phyloP scores from a whole-genome alignment of 208 protist genomes.

The Leishmania guyanensis region DNA sequence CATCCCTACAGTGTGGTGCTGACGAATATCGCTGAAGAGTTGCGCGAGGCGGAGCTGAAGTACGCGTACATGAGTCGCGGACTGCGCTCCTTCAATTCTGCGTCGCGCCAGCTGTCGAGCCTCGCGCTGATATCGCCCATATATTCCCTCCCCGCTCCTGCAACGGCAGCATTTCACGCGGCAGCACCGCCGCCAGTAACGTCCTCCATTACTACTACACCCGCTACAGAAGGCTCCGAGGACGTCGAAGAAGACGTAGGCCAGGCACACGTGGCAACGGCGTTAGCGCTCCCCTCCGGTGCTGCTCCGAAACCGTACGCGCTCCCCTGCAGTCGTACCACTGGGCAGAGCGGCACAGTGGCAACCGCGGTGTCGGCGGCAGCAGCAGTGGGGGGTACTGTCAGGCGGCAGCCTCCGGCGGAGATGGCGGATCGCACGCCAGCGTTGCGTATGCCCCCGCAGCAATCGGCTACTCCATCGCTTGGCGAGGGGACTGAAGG shows the following conservation, averaged over 20 bases:
- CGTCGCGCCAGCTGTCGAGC: background rate
- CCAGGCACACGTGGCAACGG: background rate
- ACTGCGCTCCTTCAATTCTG: conserved; percentile 24
- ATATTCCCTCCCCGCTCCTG: background rate
- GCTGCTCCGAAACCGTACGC: background rate
- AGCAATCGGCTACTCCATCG: background rate
- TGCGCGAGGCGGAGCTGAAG: conserved; percentile 69
- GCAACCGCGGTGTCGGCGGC: background rate
- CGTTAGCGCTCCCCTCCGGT: background rate
- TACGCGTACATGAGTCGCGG: conserved; percentile 77
- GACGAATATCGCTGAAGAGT: conserved; percentile 73
- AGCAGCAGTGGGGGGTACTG: background rate
- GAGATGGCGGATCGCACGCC: conserved; percentile 8
- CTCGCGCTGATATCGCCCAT: background rate
- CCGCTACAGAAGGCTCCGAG: background rate
- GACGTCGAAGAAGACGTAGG: background rate
- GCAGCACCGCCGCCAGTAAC: background rate
- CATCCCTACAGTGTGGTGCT: conserved; percentile 77
- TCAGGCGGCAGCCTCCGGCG: no score
- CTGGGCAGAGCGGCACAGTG: background rate
- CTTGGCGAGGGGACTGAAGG: background rate
- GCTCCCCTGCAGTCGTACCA: background rate
- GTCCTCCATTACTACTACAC: background rate
- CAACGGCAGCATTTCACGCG: background rate
- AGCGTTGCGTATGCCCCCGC: background rate